phyloP scores from a whole-genome alignment of 345 rosid genomes.

The Erysimum cheiranthoides region DNA sequence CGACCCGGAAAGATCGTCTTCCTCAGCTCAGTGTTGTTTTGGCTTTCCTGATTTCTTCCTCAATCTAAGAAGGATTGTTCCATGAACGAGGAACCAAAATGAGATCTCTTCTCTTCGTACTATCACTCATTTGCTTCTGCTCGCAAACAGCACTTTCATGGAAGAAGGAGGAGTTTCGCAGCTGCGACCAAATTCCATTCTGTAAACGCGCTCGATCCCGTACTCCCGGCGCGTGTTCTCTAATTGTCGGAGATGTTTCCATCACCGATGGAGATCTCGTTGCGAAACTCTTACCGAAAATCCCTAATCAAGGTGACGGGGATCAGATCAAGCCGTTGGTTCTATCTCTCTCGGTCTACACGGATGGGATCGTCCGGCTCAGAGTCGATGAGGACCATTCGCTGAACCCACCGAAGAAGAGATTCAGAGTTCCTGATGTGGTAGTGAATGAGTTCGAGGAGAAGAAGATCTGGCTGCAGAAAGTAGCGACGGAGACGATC shows the following conservation, averaged over 20 bases:
- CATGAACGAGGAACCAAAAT: slow-evolving; percentile 46
- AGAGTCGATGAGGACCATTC: slow-evolving; percentile 83
- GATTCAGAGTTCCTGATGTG: slow-evolving; percentile 91
- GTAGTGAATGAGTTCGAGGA: slow-evolving; percentile 63
- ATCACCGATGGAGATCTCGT: slow-evolving; percentile 76
- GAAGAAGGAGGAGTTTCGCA: slow-evolving; percentile 95
- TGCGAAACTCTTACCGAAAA: slow-evolving; percentile 66
- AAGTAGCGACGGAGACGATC: slow-evolving; percentile 55
- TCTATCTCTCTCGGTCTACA: slow-evolving; percentile 74
- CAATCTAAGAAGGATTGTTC: slow-evolving; percentile 9
- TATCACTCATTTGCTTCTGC: slow-evolving; percentile 54
- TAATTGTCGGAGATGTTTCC: slow-evolving; percentile 58
- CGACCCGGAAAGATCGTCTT: slow-evolving; percentile 40
- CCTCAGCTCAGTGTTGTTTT: neutral
- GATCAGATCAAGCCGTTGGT: slow-evolving; percentile 64
- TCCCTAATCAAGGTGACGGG: slow-evolving; percentile 38
- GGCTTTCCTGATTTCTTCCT: neutral
- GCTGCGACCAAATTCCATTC: slow-evolving; percentile 93
- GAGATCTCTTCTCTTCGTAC: slow-evolving; percentile 45
- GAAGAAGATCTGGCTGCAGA: slow-evolving; percentile 76
- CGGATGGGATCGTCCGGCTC: slow-evolving; percentile 71
- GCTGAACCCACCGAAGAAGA: slow-evolving; percentile 59
- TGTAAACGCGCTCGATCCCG: slow-evolving; percentile 93
- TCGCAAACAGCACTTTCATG: slow-evolving; percentile 62
- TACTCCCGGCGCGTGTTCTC: slow-evolving; percentile 64